A percentile compares a stretch with the other conserved stretches of the same genome.
phyloP scores from a whole-genome alignment of 2,329 filamentous ascomycete species.

The Ophiosphaerella herpotricha region DNA sequence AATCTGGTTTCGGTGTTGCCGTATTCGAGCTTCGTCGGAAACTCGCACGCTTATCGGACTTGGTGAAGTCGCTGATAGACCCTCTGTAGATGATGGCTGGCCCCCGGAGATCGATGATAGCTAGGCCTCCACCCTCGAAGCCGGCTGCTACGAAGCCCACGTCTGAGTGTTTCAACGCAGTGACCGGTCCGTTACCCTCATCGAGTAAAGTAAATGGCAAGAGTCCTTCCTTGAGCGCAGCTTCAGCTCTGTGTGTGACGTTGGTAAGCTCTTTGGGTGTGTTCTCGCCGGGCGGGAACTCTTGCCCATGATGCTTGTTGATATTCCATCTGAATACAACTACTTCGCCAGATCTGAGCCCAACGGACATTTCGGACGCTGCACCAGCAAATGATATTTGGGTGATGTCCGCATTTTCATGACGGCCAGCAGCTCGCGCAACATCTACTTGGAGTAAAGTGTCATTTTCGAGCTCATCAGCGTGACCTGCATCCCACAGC shows the following conservation, averaged over 20 bases:
- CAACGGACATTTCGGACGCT: slow-evolving; percentile 84
- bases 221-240: slow-evolving; percentile 75
- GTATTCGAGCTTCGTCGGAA: slow-evolving; percentile 64
- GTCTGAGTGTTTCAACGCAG: slow-evolving; percentile 81
- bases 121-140: slow-evolving; percentile 79
- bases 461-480: slow-evolving; percentile 90
- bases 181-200: slow-evolving; percentile 81
- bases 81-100: slow-evolving; percentile 81
- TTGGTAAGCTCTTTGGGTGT: slow-evolving; percentile 64
- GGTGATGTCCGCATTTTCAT: slow-evolving; percentile 75
- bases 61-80: slow-evolving; percentile 73
- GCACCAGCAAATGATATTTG: slow-evolving; percentile 78
- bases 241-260: slow-evolving; percentile 74
- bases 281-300: slow-evolving; percentile 59
- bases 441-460: slow-evolving; percentile 83
- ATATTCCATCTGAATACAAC: slow-evolving; percentile 86
- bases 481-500: slow-evolving; percentile 90
- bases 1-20: slow-evolving; percentile 63
- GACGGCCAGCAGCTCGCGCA: slow-evolving; percentile 78
- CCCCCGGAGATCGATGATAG: slow-evolving; percentile 84
- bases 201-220: slow-evolving; percentile 81
- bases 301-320: slow-evolving; percentile 73
- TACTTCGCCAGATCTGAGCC: slow-evolving; percentile 81
- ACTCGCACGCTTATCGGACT: slow-evolving; percentile 75
- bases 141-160: slow-evolving; percentile 89